Evolutionary conservation across 2,329 filamentous ascomycete genomes (phyloP).

Genomic region (Tothia fuscella): DNA sequence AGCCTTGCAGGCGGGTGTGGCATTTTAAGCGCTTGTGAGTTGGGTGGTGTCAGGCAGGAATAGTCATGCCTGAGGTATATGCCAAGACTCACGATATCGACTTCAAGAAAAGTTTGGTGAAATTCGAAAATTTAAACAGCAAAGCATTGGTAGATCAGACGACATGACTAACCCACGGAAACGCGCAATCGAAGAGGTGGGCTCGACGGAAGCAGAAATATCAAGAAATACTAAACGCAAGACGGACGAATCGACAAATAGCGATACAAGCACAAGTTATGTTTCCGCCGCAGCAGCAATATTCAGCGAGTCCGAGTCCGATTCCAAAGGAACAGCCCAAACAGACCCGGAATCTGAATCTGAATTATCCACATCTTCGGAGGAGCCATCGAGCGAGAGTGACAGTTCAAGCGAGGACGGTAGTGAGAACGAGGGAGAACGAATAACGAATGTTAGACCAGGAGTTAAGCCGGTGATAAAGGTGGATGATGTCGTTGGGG

Average conservation of each 20-base stretch:
- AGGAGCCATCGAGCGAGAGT: constrained; percentile 16
- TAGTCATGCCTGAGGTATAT: too few relatives aligned
- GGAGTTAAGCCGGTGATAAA: constrained; percentile 8
- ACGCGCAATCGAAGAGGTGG: neutral
- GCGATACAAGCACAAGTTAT: too few relatives aligned
- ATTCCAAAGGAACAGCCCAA: neutral
- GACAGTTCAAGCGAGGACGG: constrained; percentile 17
- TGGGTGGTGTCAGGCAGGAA: too few relatives aligned
- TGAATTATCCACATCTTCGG: constrained; percentile 13
- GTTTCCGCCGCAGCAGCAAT: constrained; percentile 1
- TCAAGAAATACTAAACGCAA: too few relatives aligned
- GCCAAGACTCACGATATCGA: too few relatives aligned
- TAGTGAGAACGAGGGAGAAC: constrained; percentile 13
- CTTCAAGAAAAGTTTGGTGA: too few relatives aligned
- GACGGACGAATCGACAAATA: too few relatives aligned
- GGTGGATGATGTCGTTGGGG: neutral
- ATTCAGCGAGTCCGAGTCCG: constrained; percentile 7
- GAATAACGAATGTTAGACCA: constrained; percentile 9
- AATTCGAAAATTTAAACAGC: too few relatives aligned
- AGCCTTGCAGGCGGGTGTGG: too few relatives aligned
- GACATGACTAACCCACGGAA: too few relatives aligned
- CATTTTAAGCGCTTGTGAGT: too few relatives aligned
- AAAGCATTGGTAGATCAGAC: too few relatives aligned
- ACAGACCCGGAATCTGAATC: constrained; percentile 6
- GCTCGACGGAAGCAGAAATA: neutral